Conservation (phyloP, 163 green algal genomes). For the Chlorella variabilis region DNA sequence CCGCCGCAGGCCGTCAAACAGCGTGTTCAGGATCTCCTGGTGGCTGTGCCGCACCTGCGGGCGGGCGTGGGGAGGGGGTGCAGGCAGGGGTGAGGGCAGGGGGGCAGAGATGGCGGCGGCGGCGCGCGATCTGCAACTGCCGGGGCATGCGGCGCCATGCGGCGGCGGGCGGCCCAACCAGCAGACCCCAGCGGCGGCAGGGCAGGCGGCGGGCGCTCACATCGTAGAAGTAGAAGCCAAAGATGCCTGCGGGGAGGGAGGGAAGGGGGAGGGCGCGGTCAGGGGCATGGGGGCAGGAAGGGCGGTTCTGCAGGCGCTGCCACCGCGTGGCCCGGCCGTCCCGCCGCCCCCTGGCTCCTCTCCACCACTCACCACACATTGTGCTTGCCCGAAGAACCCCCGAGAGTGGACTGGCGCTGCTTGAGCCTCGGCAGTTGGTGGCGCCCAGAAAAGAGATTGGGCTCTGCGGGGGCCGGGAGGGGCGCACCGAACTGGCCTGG, state of each 20-base stretch:
- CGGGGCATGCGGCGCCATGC: background rate
- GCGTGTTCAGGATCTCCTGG: conserved; percentile 82
- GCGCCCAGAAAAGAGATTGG: no score
- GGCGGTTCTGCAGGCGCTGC: background rate
- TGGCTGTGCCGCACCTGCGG: conserved; percentile 50
- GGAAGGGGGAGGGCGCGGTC: no score
- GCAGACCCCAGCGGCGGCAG: background rate
- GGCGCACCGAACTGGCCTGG: no score
- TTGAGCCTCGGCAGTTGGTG: no score
- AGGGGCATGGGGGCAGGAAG: background rate
- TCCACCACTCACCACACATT: background rate
- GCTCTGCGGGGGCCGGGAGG: no score
- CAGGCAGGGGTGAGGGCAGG: background rate
- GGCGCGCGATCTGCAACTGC: background rate
- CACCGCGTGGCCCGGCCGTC: background rate
- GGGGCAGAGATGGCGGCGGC: background rate
- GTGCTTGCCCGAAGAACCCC: background rate
- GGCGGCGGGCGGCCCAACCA: background rate
- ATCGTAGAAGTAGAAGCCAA: conserved; percentile 54
- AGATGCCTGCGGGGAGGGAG: conserved; percentile 32
- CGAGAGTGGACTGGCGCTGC: no score
- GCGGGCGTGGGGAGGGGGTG: background rate
- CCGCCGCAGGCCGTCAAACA: conserved; percentile 92
- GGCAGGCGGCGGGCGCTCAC: conserved; percentile 29
- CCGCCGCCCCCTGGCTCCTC: background rate